Evolutionary conservation across 1,139 yeast species (phyloP), one percentile per base, ranked within the genome.

Genomic region (Geotrichum macrosporum): DNA sequence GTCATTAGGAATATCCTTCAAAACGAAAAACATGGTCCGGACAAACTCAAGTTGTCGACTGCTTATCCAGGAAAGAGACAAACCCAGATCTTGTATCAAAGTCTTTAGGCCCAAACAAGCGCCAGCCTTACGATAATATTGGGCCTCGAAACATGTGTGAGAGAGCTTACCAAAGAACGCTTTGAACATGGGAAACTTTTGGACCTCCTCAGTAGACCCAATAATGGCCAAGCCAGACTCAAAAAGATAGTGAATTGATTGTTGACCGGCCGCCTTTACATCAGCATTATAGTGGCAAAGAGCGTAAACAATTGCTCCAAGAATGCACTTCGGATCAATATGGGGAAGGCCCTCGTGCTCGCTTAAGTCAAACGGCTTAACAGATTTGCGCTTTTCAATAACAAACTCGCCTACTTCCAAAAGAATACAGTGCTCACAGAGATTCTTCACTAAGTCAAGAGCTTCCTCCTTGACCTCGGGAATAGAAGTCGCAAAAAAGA

Each of bases 101-200:
- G 88, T 77, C 55, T 78, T 75, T 46, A 94, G 71, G 24, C 98
- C 98, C 18, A 85, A 62, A 34, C 92, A 80, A 26, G 97, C 97
- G 8, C 97, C 97, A 18, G 86, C 74, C 57, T 94, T 92, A 32
- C 81, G 75, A 62, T 84, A 85, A 64, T 85, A 89, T 40, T 78
- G 82, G 62, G 87, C 96, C 53, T 85, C 94, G 62, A 85, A 92
- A 65, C 98, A 92, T 50, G 87, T 78, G 61, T 92, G 98, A 41
- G 94, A 81, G 56, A 92, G 83, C 50, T 82, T 81, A 48, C 87
- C 83, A 57, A 86, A 81, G 72, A 89, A 73, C 4, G 84, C 75
- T 52, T 94, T 76, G 57, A 88, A 76, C 40, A 87, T 74, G 2
- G 95, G 88, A 44, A 86, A 82, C 49, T 77, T 74, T 48, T 84